phyloP scores from a whole-genome alignment of 768 basidiomycete species.

The Tricholoma bakamatsutake region DNA sequence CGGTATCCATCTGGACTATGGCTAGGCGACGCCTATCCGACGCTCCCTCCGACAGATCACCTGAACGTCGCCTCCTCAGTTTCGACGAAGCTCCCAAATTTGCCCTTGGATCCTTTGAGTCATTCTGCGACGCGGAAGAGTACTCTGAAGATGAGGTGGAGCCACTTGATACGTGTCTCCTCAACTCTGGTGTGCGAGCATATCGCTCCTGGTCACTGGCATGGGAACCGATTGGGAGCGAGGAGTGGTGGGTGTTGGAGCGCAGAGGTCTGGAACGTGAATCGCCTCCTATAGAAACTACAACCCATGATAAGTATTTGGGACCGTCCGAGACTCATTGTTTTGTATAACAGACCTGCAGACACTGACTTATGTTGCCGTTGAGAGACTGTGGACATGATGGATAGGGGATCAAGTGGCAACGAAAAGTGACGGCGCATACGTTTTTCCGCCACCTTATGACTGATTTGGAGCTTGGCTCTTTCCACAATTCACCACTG shows the following conservation, averaged over 20 bases:
- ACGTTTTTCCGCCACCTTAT: not conserved
- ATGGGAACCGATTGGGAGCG: slow-evolving; percentile 34
- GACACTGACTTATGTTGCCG: not conserved
- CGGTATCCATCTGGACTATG: slow-evolving; percentile 54
- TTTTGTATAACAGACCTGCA: not conserved
- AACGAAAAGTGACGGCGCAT: not conserved
- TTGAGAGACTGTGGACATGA: not conserved
- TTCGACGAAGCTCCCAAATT: slow-evolving; percentile 23
- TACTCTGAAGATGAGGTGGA: slow-evolving; percentile 48
- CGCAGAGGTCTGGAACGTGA: not conserved
- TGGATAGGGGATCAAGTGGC: not conserved
- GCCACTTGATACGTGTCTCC: slow-evolving; percentile 23
- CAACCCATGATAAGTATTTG: slow-evolving; percentile 2
- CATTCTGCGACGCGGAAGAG: slow-evolving; percentile 36
- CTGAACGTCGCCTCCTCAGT: slow-evolving; percentile 37
- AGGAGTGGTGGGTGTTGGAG: slow-evolving; percentile 45
- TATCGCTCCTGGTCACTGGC: slow-evolving; percentile 14
- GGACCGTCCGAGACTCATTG: not conserved
- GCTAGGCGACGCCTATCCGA: slow-evolving; percentile 62
- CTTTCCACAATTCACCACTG: not conserved
- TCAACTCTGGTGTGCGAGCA: slow-evolving; percentile 18
- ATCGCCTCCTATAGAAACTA: slow-evolving; percentile 1
- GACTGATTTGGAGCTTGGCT: not conserved
- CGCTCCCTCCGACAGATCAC: slow-evolving; percentile 51
- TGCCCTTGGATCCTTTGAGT: slow-evolving; percentile 7